Conservation (phyloP, 345 rosid species). For the Salix dunnii region DNA sequence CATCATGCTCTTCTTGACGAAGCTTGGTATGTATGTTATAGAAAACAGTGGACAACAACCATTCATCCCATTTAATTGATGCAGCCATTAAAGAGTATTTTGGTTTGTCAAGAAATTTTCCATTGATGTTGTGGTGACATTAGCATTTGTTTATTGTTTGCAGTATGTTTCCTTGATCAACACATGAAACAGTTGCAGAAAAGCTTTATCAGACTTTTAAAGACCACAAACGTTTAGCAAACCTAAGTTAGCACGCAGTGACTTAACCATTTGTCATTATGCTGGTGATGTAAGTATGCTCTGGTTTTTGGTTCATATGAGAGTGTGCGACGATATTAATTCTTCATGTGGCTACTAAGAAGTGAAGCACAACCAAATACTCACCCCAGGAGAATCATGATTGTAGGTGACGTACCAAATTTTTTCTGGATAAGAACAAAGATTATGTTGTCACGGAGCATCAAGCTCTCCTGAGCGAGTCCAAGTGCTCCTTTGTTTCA, state of each 20-base stretch:
- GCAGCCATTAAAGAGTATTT: not conserved
- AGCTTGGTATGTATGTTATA: slow-evolving; percentile 74
- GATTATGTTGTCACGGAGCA: slow-evolving; percentile 98
- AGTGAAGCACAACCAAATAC: not conserved
- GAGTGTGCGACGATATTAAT: slow-evolving; percentile 1
- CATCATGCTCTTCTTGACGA: slow-evolving; percentile 97
- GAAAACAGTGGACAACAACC: not conserved
- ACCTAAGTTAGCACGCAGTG: slow-evolving; percentile 91
- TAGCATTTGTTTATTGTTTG: slow-evolving; percentile 25
- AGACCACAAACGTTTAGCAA: slow-evolving; percentile 84
- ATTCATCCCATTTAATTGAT: slow-evolving; percentile 6
- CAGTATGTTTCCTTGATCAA: slow-evolving; percentile 99
- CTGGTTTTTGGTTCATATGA: not conserved
- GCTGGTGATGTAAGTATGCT: slow-evolving; percentile 88
- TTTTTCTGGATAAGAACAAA: slow-evolving; percentile 96
- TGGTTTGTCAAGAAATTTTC: not conserved
- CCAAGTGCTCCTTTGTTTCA: slow-evolving; percentile 82
- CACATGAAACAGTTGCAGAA: slow-evolving; percentile 94
- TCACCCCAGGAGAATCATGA: not conserved
- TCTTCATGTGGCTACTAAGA: slow-evolving; percentile 4
- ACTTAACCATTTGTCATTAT: slow-evolving; percentile 94
- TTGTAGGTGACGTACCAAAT: slow-evolving; percentile 91
- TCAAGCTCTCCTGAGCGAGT: slow-evolving; percentile 77
- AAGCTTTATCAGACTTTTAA: slow-evolving; percentile 96
- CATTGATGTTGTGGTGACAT: slow-evolving; percentile 4